Percentiles rank a stretch among this genome's conserved stretches.
These are phyloP conservation scores for Penicillium brasilianum DNA, from an alignment of 2,329 filamentous ascomycete genomes.

Conservation along the genomic window DNA sequence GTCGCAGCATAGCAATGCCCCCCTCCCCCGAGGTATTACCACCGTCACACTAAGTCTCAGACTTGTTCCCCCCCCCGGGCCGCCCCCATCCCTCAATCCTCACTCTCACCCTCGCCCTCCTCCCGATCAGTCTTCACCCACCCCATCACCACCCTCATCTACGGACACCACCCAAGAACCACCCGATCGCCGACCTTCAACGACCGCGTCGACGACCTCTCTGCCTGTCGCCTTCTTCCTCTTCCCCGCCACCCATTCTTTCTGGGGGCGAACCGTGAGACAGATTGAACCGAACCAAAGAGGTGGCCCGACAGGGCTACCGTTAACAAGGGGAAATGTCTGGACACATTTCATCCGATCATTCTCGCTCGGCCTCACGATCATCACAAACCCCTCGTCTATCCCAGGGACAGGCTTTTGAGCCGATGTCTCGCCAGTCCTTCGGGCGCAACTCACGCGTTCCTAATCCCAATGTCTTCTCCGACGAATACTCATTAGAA, in stretches of 20 bases:
- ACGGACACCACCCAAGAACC: neutral
- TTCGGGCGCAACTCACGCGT: conserved; percentile 39
- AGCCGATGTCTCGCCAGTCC: conserved; percentile 38
- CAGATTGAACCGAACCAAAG: conserved; percentile 38
- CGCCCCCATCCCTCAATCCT: conserved; percentile 6
- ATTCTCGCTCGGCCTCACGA: conserved; percentile 42
- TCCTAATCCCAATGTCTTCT: conserved; percentile 53
- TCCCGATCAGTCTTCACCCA: conserved; percentile 10
- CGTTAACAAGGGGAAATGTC: conserved; percentile 43
- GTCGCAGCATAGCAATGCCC: conserved; percentile 11
- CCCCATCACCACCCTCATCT: conserved; percentile 2
- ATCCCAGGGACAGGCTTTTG: conserved; percentile 31
- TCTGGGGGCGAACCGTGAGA: conserved; percentile 26
- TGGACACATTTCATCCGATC: conserved; percentile 44
- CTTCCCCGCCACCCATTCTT: conserved; percentile 21
- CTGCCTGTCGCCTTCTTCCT: conserved; percentile 13
- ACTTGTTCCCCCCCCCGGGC: neutral
- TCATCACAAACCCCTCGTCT: conserved; percentile 36
- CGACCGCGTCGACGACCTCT: neutral
- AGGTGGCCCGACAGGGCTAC: conserved; percentile 47
- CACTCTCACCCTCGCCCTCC: conserved; percentile 16
- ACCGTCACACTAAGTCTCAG: conserved; percentile 23
- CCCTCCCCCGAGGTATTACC: conserved; percentile 26
- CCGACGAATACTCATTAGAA: conserved; percentile 55
- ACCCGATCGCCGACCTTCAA: neutral